These are phyloP conservation scores for Dendrothele bispora DNA, from an alignment of 768 basidiomycete species.

Conservation along the genomic window DNA sequence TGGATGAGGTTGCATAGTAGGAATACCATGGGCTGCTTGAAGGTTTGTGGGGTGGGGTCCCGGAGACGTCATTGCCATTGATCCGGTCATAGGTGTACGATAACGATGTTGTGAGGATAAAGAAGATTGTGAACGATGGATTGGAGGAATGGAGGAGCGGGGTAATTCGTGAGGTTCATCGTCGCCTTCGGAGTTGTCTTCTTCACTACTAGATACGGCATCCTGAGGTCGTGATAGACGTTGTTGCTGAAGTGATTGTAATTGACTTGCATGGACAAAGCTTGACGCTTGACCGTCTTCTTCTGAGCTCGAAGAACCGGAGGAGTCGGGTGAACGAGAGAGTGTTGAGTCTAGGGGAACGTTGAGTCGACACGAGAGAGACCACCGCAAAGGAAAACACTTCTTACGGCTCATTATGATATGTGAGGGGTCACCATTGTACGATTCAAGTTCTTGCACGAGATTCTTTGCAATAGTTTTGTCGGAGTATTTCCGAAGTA, in stretches of 20 bases:
- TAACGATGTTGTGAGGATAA: constrained; percentile 76
- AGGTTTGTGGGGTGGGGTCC: constrained; percentile 33
- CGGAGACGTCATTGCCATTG: constrained; percentile 57
- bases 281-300: constrained; percentile 24
- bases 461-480: constrained; percentile 75
- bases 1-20: constrained; percentile 71
- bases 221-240: constrained; percentile 10
- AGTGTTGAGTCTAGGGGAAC: constrained; percentile 22
- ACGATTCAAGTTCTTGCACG: constrained; percentile 76
- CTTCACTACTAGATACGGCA: constrained; percentile 3
- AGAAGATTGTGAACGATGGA: constrained; percentile 72
- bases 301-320: constrained; percentile 62
- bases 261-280: constrained; percentile 14
- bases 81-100: constrained; percentile 72
- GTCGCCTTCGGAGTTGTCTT: constrained; percentile 49
- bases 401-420: constrained; percentile 63
- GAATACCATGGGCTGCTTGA: constrained; percentile 34
- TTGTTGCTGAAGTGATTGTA: constrained; percentile 19
- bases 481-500: constrained; percentile 80
- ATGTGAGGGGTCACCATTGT: constrained; percentile 64
- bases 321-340: constrained; percentile 55
- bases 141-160: constrained; percentile 33
- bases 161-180: constrained; percentile 48
- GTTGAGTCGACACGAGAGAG: neutral
- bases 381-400: no score